Conservation (phyloP, 768 basidiomycete genomes). For the Termitomyces sp. region DNA sequence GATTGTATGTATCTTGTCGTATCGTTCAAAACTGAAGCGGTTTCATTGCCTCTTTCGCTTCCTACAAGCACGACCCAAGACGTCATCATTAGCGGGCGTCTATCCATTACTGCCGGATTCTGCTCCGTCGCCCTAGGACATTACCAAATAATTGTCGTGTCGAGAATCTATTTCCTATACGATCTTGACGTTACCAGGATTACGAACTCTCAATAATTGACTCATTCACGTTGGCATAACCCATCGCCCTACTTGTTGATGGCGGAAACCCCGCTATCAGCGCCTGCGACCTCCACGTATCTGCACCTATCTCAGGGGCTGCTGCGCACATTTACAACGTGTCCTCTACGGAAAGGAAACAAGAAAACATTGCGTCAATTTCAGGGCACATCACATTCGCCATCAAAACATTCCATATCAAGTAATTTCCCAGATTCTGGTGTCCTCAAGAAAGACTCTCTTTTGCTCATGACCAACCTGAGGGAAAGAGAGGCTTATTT, state of each 20-base stretch:
- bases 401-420: constrained; percentile 2
- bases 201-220: background rate
- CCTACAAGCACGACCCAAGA: background rate
- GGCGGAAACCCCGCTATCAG: background rate
- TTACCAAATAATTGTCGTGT: background rate
- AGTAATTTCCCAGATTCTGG: background rate
- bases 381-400: constrained; percentile 3
- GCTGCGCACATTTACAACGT: constrained; percentile 9
- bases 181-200: background rate
- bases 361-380: background rate
- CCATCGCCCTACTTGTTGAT: background rate
- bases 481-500: background rate
- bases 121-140: background rate
- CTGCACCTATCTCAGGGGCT: background rate
- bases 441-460: background rate
- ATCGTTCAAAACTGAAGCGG: background rate
- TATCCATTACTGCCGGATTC: background rate
- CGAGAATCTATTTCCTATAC: too few relatives aligned
- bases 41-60: background rate
- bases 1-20: background rate
- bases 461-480: background rate
- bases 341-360: background rate
- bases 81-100: constrained; percentile 2
- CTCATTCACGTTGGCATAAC: background rate
- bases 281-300: background rate